These are phyloP conservation scores for Hypoxylon cercidicola DNA, from an alignment of 495 filamentous ascomycete genomes.

Conservation along the genomic window DNA sequence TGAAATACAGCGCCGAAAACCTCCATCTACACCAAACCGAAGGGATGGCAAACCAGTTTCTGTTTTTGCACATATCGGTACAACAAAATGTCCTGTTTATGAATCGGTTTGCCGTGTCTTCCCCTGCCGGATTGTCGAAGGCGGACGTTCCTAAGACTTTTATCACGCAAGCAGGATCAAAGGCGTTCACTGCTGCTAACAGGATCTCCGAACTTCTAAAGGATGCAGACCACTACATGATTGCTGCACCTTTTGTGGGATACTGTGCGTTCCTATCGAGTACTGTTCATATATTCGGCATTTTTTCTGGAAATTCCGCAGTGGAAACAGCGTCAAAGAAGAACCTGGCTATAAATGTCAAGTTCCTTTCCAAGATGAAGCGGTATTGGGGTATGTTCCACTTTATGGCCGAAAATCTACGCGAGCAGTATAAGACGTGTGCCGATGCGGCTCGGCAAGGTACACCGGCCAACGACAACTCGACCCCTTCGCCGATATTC, in stretches of 20 bases:
- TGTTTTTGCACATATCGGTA: constrained; percentile 91
- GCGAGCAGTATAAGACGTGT: constrained; percentile 87
- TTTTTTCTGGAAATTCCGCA: constrained; percentile 79
- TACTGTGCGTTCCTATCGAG: constrained; percentile 95
- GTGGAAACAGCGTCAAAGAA: constrained; percentile 82
- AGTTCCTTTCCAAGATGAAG: constrained; percentile 93
- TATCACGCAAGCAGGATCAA: constrained; percentile 75
- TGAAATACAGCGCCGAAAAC: constrained; percentile 83
- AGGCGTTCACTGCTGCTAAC: constrained; percentile 88
- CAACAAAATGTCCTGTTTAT: constrained; percentile 93
- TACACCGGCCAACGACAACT: constrained; percentile 60
- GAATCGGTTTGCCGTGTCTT: constrained; percentile 85
- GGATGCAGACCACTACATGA: constrained; percentile 78
- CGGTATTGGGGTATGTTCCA: constrained; percentile 98
- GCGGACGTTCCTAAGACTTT: constrained; percentile 84
- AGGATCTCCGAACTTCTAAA: constrained; percentile 86
- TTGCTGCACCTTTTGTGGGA: constrained; percentile 90
- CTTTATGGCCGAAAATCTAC: constrained; percentile 92
- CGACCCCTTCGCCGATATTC: constrained; percentile 73
- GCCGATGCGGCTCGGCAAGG: constrained; percentile 75
- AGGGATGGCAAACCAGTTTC: constrained; percentile 86
- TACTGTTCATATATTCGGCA: constrained; percentile 90
- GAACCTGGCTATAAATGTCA: constrained; percentile 88
- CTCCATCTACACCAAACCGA: constrained; percentile 85
- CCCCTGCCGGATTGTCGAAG: constrained; percentile 71